Evolutionary conservation across 208 protist species (phyloP), one percentile per base, ranked within the genome.

Genomic region (Leishmania tarentolae): DNA sequence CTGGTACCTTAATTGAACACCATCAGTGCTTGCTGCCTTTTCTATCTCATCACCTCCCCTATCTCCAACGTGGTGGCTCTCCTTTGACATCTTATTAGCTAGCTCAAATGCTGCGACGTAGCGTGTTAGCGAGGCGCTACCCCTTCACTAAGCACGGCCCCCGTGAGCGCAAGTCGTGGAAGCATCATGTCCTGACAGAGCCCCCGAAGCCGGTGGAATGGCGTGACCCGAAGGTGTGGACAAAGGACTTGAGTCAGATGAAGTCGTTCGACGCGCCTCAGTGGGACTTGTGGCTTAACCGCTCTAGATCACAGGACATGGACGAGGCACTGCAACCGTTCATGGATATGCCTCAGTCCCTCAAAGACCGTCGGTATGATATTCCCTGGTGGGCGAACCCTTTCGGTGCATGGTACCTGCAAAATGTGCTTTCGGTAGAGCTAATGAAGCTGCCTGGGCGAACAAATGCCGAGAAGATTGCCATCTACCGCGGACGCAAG

Each of bases 351-450:
- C 95, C 95, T 44, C 91, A 96, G 85, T 98, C 95, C 9, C 85
- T 98, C 35, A 97, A 98, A 80, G 91, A 97, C 79, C 92, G 95
- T 68, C 91, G 94, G 66, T 98, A 97, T 80, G 95, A 98, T 79
- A 92, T 98, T 44, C 95, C 95, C 44, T 98, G 95, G 95, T 98
- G 95, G 94, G 95, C 95, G 69, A 98, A 98, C 85, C 95, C 95
- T 46, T 98, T 98, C 80, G 95, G 95, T 56, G 94, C 94, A 40
- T 98, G 95, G 94, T 98, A 98, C 78, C 84, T 98, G 74, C 94
- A 98, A 83, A 98, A 98, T 80, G 89, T 98, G 57, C 91, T 98
- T 46, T 94, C 94, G 11, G 87, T 98, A 5, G 94, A 98, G 86
- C 79, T 98, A 69, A 77, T 98, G 77, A 97, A 95, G 82, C 89